Base-by-base conservation (phyloP, 768 basidiomycete genomes). In the Myochromella boudieri region DNA sequence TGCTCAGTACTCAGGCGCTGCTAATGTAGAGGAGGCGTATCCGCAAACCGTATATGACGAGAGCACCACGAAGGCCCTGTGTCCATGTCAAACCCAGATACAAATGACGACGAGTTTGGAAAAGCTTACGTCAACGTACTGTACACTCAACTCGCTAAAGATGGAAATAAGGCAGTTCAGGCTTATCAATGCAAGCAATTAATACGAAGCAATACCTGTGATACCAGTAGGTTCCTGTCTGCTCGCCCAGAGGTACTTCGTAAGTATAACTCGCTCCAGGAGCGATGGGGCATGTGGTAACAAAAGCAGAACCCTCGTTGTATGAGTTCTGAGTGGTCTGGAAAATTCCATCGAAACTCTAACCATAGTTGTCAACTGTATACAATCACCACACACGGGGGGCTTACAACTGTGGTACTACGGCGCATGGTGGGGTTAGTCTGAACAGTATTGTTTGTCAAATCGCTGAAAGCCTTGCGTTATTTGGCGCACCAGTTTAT, bases 161-260 rank as follows among this genome's bases (percentile, higher is more conserved):
- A 28, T 40, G 14, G 18, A 22, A 12, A 17, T 7, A 21, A 22
- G 39, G 27, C 15, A 26, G 4, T 12, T 41, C 7, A 14, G 26
- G 24, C 18, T 6, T 26, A 8, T 6, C 12, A 21, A 18, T n/a
- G 28, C 21, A 8, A 18, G 15, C 17, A 27, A 8, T 15, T 3
- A 24, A 6, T 2, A 8, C 2, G 31, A 25, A 8, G 15, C 15
- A 27, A 1, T 48, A 54, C 55, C 55, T 57, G 47, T 62, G 61
- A 25, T 66, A 68, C 67, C 67, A 68, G 48, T 58, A 65, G 3
- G 67, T 68, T 20, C 51, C 67, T 2, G 66, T 50, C 31, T 66
- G 66, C 1, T 52, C 38, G 18, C 44, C 49, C 4, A 65, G 52
- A 2, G 59, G 60, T 21, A 64, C 56, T 45, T 55, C 48, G 42